phyloP scores from a whole-genome alignment of 202 grass and related monocot species.

The Carex arenaria region DNA sequence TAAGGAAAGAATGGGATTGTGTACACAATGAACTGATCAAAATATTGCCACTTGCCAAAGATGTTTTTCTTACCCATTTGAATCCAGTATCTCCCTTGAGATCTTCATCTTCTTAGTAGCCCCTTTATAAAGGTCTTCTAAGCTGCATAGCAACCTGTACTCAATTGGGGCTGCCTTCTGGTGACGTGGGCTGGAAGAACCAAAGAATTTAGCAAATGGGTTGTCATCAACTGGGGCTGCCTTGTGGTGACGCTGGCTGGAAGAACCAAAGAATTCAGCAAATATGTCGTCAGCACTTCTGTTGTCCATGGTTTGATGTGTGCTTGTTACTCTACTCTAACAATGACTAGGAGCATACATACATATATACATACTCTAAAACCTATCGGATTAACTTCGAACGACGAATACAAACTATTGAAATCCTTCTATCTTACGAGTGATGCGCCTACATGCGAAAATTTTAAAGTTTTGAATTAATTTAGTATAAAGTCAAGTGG shows the following conservation, averaged over 20 bases:
- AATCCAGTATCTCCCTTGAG: conserved; percentile 44
- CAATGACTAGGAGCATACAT: no score
- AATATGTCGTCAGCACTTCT: background rate
- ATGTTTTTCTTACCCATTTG: conserved; percentile 30
- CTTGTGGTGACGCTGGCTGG: conserved; percentile 35
- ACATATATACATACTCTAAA: no score
- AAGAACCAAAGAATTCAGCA: no score
- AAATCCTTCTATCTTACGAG: no score
- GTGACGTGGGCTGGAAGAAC: conserved; percentile 43
- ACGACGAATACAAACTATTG: no score
- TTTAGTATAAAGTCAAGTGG: no score
- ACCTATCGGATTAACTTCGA: no score
- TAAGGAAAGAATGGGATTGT: background rate
- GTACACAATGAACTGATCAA: background rate
- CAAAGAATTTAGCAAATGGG: conserved; percentile 76
- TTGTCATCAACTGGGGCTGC: conserved; percentile 41
- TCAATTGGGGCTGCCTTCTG: conserved; percentile 53
- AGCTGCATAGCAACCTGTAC: conserved; percentile 56
- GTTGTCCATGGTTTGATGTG: no score
- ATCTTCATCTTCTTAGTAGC: conserved; percentile 70
- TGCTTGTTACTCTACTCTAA: no score
- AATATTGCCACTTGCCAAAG: background rate
- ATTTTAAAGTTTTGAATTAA: no score
- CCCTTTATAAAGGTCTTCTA: conserved; percentile 59
- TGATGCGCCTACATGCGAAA: no score